phyloP scores from a whole-genome alignment of 371 early-diverging fungal species.

The Haplosporangium sp. region DNA sequence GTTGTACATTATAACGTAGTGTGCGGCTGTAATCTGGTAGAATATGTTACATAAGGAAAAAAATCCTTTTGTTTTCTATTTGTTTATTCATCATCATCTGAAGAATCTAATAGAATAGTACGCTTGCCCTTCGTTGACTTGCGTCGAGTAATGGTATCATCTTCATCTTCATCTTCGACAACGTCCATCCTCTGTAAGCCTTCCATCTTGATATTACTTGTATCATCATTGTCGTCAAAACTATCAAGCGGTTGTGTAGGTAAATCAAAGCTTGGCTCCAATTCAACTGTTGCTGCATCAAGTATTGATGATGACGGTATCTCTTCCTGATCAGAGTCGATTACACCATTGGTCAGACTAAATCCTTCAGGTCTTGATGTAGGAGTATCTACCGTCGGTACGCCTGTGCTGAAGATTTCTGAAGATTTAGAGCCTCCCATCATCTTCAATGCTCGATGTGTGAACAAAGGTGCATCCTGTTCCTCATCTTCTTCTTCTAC shows the following conservation, averaged over 20 bases:
- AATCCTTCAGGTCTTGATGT: neutral
- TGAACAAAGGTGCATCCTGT: conserved; percentile 39
- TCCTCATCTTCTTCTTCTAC: conserved; percentile 45
- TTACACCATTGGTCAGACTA: neutral
- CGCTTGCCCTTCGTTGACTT: conserved; percentile 22
- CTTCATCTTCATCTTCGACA: conserved; percentile 14
- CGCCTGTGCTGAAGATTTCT: neutral
- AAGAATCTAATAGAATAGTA: conserved; percentile 30
- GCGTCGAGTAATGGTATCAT: neutral
- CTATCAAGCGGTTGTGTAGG: conserved; percentile 1
- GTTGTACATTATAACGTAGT: too few species aligned
- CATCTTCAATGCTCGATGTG: conserved; percentile 43
- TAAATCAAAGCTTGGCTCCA: neutral
- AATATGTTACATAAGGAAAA: neutral
- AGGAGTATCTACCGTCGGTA: neutral
- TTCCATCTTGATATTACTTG: neutral
- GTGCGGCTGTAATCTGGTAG: too few species aligned
- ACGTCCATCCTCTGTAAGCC: neutral
- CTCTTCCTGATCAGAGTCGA: neutral
- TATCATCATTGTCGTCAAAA: neutral
- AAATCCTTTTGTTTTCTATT: neutral
- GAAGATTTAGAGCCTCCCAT: conserved; percentile 22
- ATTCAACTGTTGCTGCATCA: neutral
- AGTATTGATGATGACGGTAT: neutral
- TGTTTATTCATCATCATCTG: conserved; percentile 36